These are phyloP conservation scores for Cladosporium austrohemisphaericum DNA, from an alignment of 2,329 filamentous ascomycete genomes.

Conservation along the genomic window DNA sequence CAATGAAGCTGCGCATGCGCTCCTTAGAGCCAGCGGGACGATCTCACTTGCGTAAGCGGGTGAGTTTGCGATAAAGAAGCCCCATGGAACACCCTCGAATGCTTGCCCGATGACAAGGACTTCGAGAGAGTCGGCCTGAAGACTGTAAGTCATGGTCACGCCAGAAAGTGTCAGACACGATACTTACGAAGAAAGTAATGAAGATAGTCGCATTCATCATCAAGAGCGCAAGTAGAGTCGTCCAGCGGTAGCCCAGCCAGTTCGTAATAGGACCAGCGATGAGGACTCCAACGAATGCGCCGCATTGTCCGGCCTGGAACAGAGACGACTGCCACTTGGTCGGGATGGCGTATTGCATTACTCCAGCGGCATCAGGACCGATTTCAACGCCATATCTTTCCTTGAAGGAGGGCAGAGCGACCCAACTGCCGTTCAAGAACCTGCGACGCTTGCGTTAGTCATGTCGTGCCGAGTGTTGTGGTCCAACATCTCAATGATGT, in stretches of 20 bases:
- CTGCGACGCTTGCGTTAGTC: not conserved
- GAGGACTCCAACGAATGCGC: slow-evolving; percentile 56
- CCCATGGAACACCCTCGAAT: slow-evolving; percentile 54
- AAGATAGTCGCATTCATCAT: slow-evolving; percentile 56
- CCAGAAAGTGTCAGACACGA: not conserved
- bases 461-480: not conserved
- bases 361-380: not conserved
- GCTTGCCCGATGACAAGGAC: slow-evolving; percentile 51
- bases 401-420: slow-evolving; percentile 48
- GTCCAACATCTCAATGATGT: not conserved
- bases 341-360: slow-evolving; percentile 38
- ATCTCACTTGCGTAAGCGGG: slow-evolving; percentile 59
- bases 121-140: slow-evolving; percentile 38
- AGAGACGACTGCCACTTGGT: slow-evolving; percentile 55
- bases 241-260: slow-evolving; percentile 55
- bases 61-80: slow-evolving; percentile 60
- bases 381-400: slow-evolving; percentile 43
- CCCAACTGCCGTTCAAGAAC: slow-evolving; percentile 56
- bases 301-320: slow-evolving; percentile 51
- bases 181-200: slow-evolving; percentile 50
- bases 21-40: slow-evolving; percentile 67
- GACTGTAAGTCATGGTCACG: slow-evolving; percentile 8
- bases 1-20: slow-evolving; percentile 69
- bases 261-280: slow-evolving; percentile 57
- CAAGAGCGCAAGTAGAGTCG: slow-evolving; percentile 52